Evolutionary conservation across 2,329 filamentous ascomycete species (phyloP).

Genomic region (Hypomyces perniciosus): DNA sequence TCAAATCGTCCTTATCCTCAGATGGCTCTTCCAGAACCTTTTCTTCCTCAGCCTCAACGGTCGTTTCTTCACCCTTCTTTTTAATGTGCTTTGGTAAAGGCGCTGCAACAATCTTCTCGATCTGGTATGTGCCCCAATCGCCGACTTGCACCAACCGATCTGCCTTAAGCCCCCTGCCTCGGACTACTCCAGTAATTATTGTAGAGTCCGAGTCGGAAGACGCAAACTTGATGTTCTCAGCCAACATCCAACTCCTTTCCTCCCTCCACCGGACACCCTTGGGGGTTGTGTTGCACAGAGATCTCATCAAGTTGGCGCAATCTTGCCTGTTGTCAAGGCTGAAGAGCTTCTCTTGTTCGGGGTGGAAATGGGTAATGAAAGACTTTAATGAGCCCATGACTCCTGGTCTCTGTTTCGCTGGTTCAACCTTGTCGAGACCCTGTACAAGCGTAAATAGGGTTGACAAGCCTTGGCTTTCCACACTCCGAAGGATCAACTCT

Average conservation of each 20-base stretch:
- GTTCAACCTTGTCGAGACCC: slow-evolving; percentile 69
- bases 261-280: slow-evolving; percentile 96
- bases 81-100: slow-evolving; percentile 57
- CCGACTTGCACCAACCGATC: slow-evolving; percentile 87
- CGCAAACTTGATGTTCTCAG: slow-evolving; percentile 74
- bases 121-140: slow-evolving; percentile 90
- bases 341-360: slow-evolving; percentile 84
- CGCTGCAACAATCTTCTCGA: slow-evolving; percentile 79
- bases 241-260: slow-evolving; percentile 89
- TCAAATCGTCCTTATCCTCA: slow-evolving; percentile 76
- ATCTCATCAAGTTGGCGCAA: slow-evolving; percentile 82
- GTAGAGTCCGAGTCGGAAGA: slow-evolving; percentile 56
- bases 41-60: slow-evolving; percentile 53
- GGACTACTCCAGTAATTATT: slow-evolving; percentile 74
- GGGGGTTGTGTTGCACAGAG: slow-evolving; percentile 83
- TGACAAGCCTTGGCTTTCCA: slow-evolving; percentile 91
- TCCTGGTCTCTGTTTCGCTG: slow-evolving; percentile 69
- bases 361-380: slow-evolving; percentile 92
- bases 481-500: slow-evolving; percentile 75
- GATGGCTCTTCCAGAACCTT: slow-evolving; percentile 64
- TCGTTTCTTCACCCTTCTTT: slow-evolving; percentile 57
- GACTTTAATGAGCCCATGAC: slow-evolving; percentile 80
- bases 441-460: slow-evolving; percentile 85
- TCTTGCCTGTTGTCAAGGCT: slow-evolving; percentile 85
- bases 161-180: slow-evolving; percentile 81